These are phyloP conservation scores for Phlebiopsis flavidoalba DNA, from an alignment of 768 basidiomycete genomes.

Conservation along the genomic window DNA sequence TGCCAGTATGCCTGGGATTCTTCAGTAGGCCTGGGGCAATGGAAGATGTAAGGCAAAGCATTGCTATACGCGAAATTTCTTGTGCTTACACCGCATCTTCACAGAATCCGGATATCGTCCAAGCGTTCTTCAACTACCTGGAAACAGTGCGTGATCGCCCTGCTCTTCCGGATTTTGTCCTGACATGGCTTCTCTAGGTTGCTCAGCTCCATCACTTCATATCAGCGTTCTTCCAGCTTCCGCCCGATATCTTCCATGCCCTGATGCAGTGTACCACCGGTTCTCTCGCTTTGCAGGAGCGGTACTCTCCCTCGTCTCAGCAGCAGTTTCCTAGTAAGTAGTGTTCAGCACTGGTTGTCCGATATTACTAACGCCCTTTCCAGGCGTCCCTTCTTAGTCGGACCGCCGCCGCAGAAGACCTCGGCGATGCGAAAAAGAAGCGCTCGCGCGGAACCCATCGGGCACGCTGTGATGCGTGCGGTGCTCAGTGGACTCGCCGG, in stretches of 20 bases:
- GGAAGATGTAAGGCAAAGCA: conserved; percentile 54
- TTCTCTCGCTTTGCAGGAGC: conserved; percentile 69
- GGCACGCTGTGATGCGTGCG: conserved; percentile 66
- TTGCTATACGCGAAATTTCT: background rate
- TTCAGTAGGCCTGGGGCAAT: conserved; percentile 59
- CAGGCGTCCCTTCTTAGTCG: conserved; percentile 66
- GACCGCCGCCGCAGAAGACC: conserved; percentile 57
- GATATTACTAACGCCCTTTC: background rate
- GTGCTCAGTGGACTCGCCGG: conserved; percentile 79
- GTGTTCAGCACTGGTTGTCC: conserved; percentile 21
- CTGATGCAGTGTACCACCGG: conserved; percentile 66
- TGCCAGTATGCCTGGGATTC: conserved; percentile 50
- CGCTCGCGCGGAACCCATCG: conserved; percentile 46
- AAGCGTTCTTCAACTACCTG: conserved; percentile 82
- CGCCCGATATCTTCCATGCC: conserved; percentile 57
- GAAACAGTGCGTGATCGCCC: conserved; percentile 49
- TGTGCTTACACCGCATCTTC: background rate
- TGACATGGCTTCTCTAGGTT: conserved; percentile 19
- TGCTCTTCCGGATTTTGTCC: background rate
- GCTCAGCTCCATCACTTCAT: conserved; percentile 66
- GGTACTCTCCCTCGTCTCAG: conserved; percentile 81
- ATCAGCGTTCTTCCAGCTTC: conserved; percentile 53
- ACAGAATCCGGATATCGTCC: conserved; percentile 89
- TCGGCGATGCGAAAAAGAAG: conserved; percentile 50
- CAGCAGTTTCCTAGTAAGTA: conserved; percentile 69